Evolutionary conservation across 148 eudicot species (phyloP), one percentile per base, ranked within the genome.

Genomic region (Rhododendron vialii): DNA sequence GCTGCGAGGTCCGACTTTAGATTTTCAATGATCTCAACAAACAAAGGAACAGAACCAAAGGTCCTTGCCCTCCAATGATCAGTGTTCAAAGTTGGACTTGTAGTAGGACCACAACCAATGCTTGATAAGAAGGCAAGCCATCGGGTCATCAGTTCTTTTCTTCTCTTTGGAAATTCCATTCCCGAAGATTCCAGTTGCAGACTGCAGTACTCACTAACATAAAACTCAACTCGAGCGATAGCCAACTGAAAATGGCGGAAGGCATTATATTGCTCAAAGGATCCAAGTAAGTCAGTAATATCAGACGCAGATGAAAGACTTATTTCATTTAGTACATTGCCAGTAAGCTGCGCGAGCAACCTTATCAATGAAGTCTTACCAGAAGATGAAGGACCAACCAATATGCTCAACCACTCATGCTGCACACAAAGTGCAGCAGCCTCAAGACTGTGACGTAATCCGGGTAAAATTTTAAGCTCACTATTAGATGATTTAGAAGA

Each of bases 231-330:
- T 88, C 87, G 94, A 85, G 89, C 83, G 88, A 91, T 87, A 76
- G 87, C 84, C 55, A 89, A 83, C 55, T 92, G 92, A 83, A 90
- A 97, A 87, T 94, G 93, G 57, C 99, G 94, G 85, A 92, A 91
- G 84, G 94, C 96, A 92, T 95, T 93, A 86, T 94, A 93, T 88
- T 97, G 99, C 94, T 97, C 99, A 90, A 97, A 97, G 88, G 92
- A 93, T 89, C 99, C 99, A 88, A 97, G 94, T 81, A 97, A 88
- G 69, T 97, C 99, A n/a, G 98, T 92, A 86, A 91, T 97, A 89
- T 97, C 99, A 88, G 98, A 92, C 28, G 98, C 92, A 73, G 99
- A 94, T 28, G 99, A 97, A 87, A 97, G 94, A 92, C 91, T 95
- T 80, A 97, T 90, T 87, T 97, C 99, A 88, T 93, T 92, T 81